Conservation (phyloP, 352 stramenopile species). For the Pythium myriotylum region DNA sequence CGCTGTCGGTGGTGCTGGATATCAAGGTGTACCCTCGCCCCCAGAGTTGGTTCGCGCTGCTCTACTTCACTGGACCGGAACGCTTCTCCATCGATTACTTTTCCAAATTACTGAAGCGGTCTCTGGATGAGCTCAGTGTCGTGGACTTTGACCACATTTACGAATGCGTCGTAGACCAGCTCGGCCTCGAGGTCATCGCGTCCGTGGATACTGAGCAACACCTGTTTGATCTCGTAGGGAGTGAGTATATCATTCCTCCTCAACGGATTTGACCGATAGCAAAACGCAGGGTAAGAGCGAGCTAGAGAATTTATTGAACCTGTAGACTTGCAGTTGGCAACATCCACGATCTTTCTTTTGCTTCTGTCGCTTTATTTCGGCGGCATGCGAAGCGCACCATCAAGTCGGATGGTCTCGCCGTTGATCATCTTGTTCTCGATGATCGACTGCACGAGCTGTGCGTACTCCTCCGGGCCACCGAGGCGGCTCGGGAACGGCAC, state of each 20-base stretch:
- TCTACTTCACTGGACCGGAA: constrained; percentile 80
- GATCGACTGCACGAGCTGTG: constrained; percentile 94
- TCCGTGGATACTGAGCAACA: constrained; percentile 60
- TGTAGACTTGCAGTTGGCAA: not conserved
- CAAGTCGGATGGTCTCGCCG: constrained; percentile 97
- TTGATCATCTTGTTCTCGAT: constrained; percentile 99
- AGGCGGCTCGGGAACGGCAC: constrained; percentile 97
- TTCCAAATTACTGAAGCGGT: constrained; percentile 37
- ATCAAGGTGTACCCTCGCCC: constrained; percentile 66
- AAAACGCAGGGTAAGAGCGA: not conserved
- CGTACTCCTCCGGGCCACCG: constrained; percentile 95
- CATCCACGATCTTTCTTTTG: not conserved
- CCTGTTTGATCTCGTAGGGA: constrained; percentile 50
- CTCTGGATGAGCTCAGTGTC: constrained; percentile 47
- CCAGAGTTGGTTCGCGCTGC: constrained; percentile 65
- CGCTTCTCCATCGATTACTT: constrained; percentile 55
- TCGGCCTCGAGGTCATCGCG: constrained; percentile 37
- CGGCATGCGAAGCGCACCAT: constrained; percentile 96
- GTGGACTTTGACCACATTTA: constrained; percentile 67
- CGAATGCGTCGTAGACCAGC: constrained; percentile 29
- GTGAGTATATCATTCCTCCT: constrained; percentile 50
- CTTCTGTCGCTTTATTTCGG: constrained; percentile 63
- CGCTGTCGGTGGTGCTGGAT: constrained; percentile 54
- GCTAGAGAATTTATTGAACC: constrained; percentile 1
- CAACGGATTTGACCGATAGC: constrained; percentile 38